Percentiles rank a stretch among this genome's conserved stretches.
These are phyloP conservation scores for Aethionema arabicum DNA, from an alignment of 345 rosid species.

Conservation along the genomic window DNA sequence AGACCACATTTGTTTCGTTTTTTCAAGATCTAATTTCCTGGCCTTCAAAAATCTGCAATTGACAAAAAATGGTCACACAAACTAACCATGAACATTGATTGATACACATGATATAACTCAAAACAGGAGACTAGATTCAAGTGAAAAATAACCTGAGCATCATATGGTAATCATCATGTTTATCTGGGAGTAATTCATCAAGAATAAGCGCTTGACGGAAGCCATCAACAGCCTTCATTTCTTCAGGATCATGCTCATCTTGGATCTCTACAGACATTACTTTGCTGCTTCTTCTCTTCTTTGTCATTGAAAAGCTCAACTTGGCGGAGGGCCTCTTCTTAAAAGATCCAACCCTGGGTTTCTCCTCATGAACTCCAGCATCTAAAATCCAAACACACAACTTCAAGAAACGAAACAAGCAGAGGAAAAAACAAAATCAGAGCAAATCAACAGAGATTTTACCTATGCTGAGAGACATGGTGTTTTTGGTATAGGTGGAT, in stretches of 20 bases:
- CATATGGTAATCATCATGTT: conserved; percentile 87
- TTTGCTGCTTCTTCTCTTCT: conserved; percentile 74
- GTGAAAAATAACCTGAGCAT: conserved; percentile 59
- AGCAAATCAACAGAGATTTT: conserved; percentile 13
- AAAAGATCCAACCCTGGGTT: conserved; percentile 61
- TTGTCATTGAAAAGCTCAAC: conserved; percentile 67
- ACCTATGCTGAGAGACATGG: conserved; percentile 42
- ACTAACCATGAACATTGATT: conserved; percentile 6
- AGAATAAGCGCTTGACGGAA: conserved; percentile 70
- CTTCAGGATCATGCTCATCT: conserved; percentile 66
- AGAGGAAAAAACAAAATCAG: background rate
- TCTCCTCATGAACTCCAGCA: conserved; percentile 43
- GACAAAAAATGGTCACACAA: background rate
- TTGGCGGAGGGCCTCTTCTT: conserved; percentile 79
- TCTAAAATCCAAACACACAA: conserved; percentile 31
- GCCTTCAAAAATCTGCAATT: conserved; percentile 81
- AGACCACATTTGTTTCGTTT: conserved; percentile 92
- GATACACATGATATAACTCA: background rate
- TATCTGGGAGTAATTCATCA: conserved; percentile 76
- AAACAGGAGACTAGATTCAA: conserved; percentile 44
- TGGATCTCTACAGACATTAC: conserved; percentile 67
- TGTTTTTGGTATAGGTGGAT: conserved; percentile 33
- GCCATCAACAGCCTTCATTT: conserved; percentile 71
- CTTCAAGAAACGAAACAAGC: conserved; percentile 12
- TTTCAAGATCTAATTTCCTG: conserved; percentile 84